phyloP scores from a whole-genome alignment of 2,329 filamentous ascomycete genomes.

The Colletotrichum camelliae region DNA sequence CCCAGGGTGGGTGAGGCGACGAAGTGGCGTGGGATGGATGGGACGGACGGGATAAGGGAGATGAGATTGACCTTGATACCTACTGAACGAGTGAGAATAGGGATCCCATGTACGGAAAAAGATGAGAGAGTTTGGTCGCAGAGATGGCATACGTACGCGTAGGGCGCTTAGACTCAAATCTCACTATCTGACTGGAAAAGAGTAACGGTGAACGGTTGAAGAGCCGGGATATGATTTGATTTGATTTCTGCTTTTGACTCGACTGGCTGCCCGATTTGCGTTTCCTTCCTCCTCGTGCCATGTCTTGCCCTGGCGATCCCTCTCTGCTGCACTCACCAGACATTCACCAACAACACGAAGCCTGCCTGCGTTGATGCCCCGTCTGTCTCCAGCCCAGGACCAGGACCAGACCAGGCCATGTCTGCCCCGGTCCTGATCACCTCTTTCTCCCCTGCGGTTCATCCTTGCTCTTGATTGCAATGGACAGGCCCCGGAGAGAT shows the following conservation, averaged over 20 bases:
- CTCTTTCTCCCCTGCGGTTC: neutral
- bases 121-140: neutral
- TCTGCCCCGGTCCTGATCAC: neutral
- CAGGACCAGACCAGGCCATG: neutral
- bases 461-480: neutral
- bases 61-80: neutral
- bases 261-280: neutral
- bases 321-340: neutral
- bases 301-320: neutral
- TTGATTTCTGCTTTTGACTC: neutral
- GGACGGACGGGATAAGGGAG: neutral
- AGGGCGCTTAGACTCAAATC: neutral
- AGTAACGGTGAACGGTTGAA: neutral
- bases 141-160: neutral
- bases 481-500: neutral
- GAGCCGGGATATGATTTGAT: neutral
- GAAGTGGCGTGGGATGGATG: neutral
- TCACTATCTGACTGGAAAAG: neutral
- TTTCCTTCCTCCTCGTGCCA: neutral
- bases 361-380: neutral
- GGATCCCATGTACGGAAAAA: conserved; percentile 1
- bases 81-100: neutral
- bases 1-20: neutral
- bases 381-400: neutral
- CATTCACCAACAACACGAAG: neutral